Conservation (phyloP, 805 yeast genomes). For the Candida broadrunensis region DNA sequence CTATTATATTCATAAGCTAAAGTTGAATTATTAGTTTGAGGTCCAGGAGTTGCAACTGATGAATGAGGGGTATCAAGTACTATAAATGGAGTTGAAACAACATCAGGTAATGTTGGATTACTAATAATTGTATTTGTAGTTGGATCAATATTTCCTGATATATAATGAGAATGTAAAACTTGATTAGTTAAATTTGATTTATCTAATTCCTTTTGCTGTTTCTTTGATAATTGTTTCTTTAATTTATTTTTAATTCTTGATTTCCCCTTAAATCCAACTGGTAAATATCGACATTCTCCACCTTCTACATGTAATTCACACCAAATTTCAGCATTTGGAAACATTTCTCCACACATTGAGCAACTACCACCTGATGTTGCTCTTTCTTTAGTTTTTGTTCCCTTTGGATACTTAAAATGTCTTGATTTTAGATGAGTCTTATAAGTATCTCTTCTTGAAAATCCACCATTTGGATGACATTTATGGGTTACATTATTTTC, state of each 20-base stretch:
- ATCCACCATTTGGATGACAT: constrained; percentile 59
- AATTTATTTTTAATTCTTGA: constrained; percentile 41
- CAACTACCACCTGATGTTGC: constrained; percentile 45
- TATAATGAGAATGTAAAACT: constrained; percentile 1
- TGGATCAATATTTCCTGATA: background rate
- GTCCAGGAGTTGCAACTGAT: background rate
- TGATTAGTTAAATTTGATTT: background rate
- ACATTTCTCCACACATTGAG: constrained; percentile 52
- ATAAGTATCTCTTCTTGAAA: constrained; percentile 58
- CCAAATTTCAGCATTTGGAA: constrained; percentile 50
- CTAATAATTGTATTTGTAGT: background rate
- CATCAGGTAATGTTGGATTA: background rate
- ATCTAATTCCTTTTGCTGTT: constrained; percentile 3
- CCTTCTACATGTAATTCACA: constrained; percentile 48
- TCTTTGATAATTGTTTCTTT: constrained; percentile 34
- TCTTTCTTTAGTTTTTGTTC: constrained; percentile 47
- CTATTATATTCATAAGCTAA: background rate
- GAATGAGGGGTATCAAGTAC: background rate
- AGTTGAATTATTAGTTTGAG: background rate
- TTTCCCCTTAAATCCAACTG: constrained; percentile 43
- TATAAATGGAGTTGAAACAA: background rate
- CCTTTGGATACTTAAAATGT: constrained; percentile 57
- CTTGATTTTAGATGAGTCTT: constrained; percentile 56
- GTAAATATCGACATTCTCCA: constrained; percentile 46
- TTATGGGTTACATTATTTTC: constrained; percentile 39